These are phyloP conservation scores for Huntiella moniliformis DNA, from an alignment of 2,329 filamentous ascomycete genomes.

Conservation along the genomic window DNA sequence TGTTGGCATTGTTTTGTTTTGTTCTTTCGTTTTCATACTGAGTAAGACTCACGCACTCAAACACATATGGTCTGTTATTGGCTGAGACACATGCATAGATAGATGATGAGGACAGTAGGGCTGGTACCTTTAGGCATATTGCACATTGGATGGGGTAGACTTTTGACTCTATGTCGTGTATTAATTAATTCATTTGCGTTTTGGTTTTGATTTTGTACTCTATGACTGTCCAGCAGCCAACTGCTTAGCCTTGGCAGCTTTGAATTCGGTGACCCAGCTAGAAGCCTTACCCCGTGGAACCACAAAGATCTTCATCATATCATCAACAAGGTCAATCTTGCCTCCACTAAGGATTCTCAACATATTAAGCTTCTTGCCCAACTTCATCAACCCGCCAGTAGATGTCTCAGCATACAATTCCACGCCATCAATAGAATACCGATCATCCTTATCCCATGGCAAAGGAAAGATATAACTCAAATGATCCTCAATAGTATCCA, in stretches of 20 bases:
- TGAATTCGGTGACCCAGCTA: conserved; percentile 72
- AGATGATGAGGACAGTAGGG: too few species aligned
- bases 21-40: too few species aligned
- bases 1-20: too few species aligned
- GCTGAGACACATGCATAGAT: too few species aligned
- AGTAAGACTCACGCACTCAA: not conserved
- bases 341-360: conserved; percentile 56
- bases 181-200: not conserved
- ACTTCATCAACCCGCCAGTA: conserved; percentile 65
- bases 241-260: conserved; percentile 45
- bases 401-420: conserved; percentile 82
- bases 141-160: conserved; percentile 2
- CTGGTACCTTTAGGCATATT: not conserved
- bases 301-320: conserved; percentile 64
- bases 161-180: conserved; percentile 5
- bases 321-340: conserved; percentile 74
- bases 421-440: conserved; percentile 47
- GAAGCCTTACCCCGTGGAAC: conserved; percentile 52
- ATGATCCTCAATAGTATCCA: conserved; percentile 55
- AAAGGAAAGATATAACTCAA: conserved; percentile 70
- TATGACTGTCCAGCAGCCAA: conserved; percentile 10
- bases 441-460: conserved; percentile 59
- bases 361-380: conserved; percentile 67
- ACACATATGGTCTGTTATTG: not conserved
- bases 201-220: not conserved